A percentile compares a stretch with the other conserved stretches of the same genome.
Evolutionary conservation across 768 basidiomycete species (phyloP).

Genomic region (Guyanaporus albipodus): DNA sequence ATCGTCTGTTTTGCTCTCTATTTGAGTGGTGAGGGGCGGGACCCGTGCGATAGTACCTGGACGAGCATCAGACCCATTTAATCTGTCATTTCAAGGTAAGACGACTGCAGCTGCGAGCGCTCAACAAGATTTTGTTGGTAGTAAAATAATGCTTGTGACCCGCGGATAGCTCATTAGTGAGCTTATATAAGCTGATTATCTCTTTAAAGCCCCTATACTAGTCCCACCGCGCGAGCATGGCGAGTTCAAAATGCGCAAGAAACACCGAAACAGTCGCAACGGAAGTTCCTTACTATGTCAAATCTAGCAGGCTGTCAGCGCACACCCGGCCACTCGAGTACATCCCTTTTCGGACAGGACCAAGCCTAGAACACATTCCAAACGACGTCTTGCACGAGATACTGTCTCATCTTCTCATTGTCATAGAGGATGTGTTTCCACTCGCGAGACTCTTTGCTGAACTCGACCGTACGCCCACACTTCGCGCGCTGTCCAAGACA

Average conservation of each 20-base stretch:
- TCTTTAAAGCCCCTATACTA: no score
- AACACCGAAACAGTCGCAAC: background rate
- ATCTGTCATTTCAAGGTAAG: no score
- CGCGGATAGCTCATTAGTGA: no score
- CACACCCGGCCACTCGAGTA: background rate
- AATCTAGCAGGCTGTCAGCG: background rate
- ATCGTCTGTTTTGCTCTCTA: no score
- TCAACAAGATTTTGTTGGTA: no score
- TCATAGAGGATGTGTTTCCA: background rate
- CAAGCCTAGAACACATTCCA: slow-evolving; percentile 5
- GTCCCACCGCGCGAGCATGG: no score
- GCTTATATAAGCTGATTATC: no score
- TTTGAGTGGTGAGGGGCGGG: no score
- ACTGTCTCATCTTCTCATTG: slow-evolving; percentile 3
- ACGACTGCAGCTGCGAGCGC: no score
- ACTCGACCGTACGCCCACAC: background rate
- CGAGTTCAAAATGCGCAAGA: background rate
- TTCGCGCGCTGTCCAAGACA: slow-evolving; percentile 7
- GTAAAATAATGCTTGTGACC: no score
- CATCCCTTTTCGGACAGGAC: background rate
- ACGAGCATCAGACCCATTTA: no score
- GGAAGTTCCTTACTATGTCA: background rate
- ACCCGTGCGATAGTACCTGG: no score
- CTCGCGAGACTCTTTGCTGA: background rate
- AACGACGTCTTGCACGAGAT: slow-evolving; percentile 10